Evolutionary conservation across 2,329 filamentous ascomycete genomes (phyloP), one percentile per base, ranked within the genome.

Genomic region (Bipolaris oryzae): DNA sequence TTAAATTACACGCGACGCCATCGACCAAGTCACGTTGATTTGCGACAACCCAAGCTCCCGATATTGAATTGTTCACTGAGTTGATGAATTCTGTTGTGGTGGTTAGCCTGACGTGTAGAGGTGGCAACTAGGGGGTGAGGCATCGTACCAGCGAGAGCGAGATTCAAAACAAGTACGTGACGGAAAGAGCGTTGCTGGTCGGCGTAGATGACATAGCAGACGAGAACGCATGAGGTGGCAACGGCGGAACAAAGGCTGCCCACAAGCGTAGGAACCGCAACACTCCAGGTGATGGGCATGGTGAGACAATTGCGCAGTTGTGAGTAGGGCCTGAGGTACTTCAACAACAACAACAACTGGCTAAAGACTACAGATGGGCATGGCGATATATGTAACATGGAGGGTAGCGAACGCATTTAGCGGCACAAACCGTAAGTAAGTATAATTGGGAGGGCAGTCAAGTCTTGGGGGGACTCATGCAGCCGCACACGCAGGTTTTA

Each of bases 31-130:
- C 28, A 39, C 57, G 61, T 0, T 58, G 58, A 28, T 72, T 64
- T 3, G 59, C 58, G 4, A 78, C 61, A 13, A 74, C 72, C 41
- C 75, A 66, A 20, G 75, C 66, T 18, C 79, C 79, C 1, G 79
- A 80, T 13, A 79, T 64, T 3, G 74, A 72, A 61, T 81, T 80
- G 66, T 79, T 79, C 13, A 76, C 58, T 41, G 74, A 74, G 61
- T 81, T 81, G 42, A 54, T 25, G 47, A 78, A 45, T 53, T 55
- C 53, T 64, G 20, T 10, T 9, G 7, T 2, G 11, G 2, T 18
- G 13, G 42, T 58, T 18, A 53, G 45, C 21, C 16, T 20, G 18
- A 43, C 9, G 18, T 47, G n/a, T 33, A 4, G 18, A 21, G n/a
- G 42, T 16, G 11, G 7, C 25, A 15, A 23, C 39, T 7, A 44